phyloP scores from a whole-genome alignment of 2,329 filamentous ascomycete species.

The Sporothrix mexicana region DNA sequence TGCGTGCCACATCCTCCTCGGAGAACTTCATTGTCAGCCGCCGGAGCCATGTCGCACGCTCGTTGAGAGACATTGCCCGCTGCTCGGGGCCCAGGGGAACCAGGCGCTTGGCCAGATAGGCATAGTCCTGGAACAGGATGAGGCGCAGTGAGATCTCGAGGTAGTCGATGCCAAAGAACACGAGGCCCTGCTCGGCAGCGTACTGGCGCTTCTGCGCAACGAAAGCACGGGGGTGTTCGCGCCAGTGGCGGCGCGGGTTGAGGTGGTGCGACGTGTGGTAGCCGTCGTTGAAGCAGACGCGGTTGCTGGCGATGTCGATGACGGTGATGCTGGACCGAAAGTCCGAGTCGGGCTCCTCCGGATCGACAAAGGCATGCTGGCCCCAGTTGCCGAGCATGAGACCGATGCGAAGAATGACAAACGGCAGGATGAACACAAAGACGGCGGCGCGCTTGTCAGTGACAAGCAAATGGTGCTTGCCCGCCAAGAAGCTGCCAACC shows the following conservation, averaged over 20 bases:
- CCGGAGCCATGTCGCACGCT: slow-evolving; percentile 67
- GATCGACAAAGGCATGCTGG: slow-evolving; percentile 81
- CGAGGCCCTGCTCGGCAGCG: slow-evolving; percentile 68
- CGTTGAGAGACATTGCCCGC: slow-evolving; percentile 67
- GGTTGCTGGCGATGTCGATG: slow-evolving; percentile 79
- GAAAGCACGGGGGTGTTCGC: slow-evolving; percentile 77
- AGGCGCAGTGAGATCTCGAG: slow-evolving; percentile 74
- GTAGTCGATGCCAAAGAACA: slow-evolving; percentile 83
- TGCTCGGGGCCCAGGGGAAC: slow-evolving; percentile 74
- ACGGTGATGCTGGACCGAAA: slow-evolving; percentile 80
- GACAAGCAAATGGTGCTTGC: slow-evolving; percentile 43
- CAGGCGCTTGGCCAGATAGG: slow-evolving; percentile 69
- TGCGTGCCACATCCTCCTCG: slow-evolving; percentile 66
- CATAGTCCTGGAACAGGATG: slow-evolving; percentile 75
- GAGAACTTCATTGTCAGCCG: slow-evolving; percentile 69
- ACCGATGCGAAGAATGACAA: slow-evolving; percentile 69
- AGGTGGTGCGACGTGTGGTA: slow-evolving; percentile 84
- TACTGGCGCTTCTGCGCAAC: slow-evolving; percentile 72
- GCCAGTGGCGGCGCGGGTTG: slow-evolving; percentile 80
- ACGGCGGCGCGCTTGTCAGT: slow-evolving; percentile 62
- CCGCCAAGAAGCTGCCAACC: slow-evolving; percentile 48
- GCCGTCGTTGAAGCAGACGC: slow-evolving; percentile 82
- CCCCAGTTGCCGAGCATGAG: slow-evolving; percentile 87
- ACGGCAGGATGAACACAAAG: slow-evolving; percentile 70
- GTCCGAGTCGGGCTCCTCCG: slow-evolving; percentile 75